Conservation (phyloP, 352 stramenopile species). For the Phytophthora brassicae region DNA sequence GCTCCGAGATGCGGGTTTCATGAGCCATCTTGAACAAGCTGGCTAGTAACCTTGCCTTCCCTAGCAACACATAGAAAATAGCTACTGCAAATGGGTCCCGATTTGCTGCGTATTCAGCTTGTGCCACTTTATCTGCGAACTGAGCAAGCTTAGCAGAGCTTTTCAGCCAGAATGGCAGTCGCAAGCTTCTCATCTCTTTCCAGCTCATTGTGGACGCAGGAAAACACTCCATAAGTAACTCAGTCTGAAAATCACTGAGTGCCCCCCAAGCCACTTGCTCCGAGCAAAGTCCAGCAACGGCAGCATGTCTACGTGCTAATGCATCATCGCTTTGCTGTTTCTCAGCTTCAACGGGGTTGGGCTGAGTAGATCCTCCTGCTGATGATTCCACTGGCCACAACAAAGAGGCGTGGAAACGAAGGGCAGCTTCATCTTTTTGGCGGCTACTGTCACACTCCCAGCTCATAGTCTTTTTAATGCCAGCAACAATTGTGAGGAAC, state of each 20-base stretch:
- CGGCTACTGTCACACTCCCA: constrained; percentile 62
- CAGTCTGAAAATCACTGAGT: constrained; percentile 63
- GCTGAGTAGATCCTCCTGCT: not conserved
- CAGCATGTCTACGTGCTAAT: not conserved
- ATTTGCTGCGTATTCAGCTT: constrained; percentile 71
- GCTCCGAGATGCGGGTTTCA: constrained; percentile 75
- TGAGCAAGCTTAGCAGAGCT: constrained; percentile 53
- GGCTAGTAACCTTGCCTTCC: constrained; percentile 79
- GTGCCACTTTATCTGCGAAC: constrained; percentile 72
- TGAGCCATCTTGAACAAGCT: constrained; percentile 86
- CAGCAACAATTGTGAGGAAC: constrained; percentile 57
- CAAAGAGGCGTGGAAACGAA: constrained; percentile 74
- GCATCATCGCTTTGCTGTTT: constrained; percentile 6
- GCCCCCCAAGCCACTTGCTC: constrained; percentile 78
- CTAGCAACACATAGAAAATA: constrained; percentile 85
- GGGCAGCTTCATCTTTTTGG: constrained; percentile 67
- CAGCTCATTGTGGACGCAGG: constrained; percentile 48
- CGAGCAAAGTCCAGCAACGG: constrained; percentile 58
- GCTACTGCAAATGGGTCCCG: constrained; percentile 84
- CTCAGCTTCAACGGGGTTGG: not conserved
- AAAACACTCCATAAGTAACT: constrained; percentile 80
- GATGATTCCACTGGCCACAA: constrained; percentile 53
- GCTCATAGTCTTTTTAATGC: constrained; percentile 50
- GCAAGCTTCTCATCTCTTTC: constrained; percentile 63
- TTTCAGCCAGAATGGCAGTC: constrained; percentile 80